Evolutionary conservation across 106 monocot species (phyloP), one percentile per base, ranked within the genome.

Genomic region (Acorus gramineus): DNA sequence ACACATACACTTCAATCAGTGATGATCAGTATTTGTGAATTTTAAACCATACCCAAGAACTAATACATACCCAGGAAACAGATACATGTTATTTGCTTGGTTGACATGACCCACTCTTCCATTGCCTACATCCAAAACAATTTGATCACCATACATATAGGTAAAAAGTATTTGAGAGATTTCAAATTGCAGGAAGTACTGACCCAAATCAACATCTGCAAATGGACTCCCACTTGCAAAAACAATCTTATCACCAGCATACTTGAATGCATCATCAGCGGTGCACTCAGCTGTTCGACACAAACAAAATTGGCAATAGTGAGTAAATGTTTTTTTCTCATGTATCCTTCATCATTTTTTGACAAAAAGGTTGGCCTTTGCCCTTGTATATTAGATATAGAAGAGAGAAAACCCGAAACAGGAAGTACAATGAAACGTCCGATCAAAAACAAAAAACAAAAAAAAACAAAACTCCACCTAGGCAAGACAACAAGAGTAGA

Each of bases 151-250:
- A 28, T 28, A 28, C 28, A 28, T 28, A 28, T 28, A 28, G 28
- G 28, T 28, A 28, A 28, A 28, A 28, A 28, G 28, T 28, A 28
- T 28, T 28, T 28, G 28, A 28, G 28, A 66, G 7, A 64, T 67
- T 14, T 44, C 14, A 56, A 52, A 58, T 69, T 11, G 13, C 11
- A 56, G 45, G 60, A 4, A 73, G 13, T 63, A 42, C 78, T 50
- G 10, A 92, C 98, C 98, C 46, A 98, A 66, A 57, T 83, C 14
- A 66, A 98, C 92, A 80, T 98, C 64, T 61, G 78, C 77, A 67
- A 98, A 98, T 56, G 98, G 98, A 71, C 98, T 98, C 59, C 98
- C 98, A 69, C 98, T 98, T 42, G 98, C 98, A 84, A 92, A 98
- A 71, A 98, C 75, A 62, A 84, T 83, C 64, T 92, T 88, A 57